Conservation (phyloP, 805 yeast species). For the Teunomyces pallodes region DNA sequence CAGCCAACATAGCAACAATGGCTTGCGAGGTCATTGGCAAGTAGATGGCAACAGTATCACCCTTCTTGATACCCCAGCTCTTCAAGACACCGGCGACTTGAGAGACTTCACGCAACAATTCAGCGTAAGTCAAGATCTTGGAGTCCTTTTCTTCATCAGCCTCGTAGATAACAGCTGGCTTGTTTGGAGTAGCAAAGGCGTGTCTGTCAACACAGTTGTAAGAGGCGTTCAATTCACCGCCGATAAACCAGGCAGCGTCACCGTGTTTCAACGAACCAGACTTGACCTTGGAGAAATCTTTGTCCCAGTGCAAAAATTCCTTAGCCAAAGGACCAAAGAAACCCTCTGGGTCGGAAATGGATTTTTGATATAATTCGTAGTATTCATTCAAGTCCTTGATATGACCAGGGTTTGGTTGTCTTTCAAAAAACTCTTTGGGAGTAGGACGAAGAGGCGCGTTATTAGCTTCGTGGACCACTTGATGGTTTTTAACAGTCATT, state of each 20-base stretch:
- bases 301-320: conserved; percentile 75
- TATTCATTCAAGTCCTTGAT: conserved; percentile 66
- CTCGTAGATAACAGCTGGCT: conserved; percentile 75
- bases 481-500: conserved; percentile 32
- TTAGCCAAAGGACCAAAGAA: conserved; percentile 80
- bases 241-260: conserved; percentile 68
- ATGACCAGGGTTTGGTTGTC: conserved; percentile 62
- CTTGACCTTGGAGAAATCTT: conserved; percentile 63
- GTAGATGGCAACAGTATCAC: conserved; percentile 84
- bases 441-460: conserved; percentile 47
- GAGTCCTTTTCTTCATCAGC: conserved; percentile 75
- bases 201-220: conserved; percentile 83
- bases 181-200: conserved; percentile 67
- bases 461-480: conserved; percentile 63
- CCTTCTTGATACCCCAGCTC: conserved; percentile 67
- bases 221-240: conserved; percentile 76
- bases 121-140: conserved; percentile 61
- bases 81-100: conserved; percentile 68
- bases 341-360: conserved; percentile 72
- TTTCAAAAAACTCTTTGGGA: conserved; percentile 52
- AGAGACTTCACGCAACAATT: conserved; percentile 67
- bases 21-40: conserved; percentile 88
- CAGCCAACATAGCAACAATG: conserved; percentile 70
- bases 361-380: conserved; percentile 63
- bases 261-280: conserved; percentile 61